Base-by-base conservation (phyloP, 306 rosid genomes). In the Casuarina glauca region DNA sequence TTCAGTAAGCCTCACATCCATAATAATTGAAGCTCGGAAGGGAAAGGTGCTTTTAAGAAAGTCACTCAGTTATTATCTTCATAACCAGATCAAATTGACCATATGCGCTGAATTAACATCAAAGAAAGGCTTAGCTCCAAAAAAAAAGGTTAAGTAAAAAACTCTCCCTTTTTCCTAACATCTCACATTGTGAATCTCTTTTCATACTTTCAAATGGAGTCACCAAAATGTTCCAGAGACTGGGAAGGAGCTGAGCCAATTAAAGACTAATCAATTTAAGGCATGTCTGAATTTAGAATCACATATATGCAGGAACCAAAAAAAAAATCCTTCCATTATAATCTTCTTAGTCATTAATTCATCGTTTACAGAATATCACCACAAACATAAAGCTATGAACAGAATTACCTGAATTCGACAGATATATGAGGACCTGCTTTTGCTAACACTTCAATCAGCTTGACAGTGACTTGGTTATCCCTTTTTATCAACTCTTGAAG, bases 381-480 rank as follows among this genome's bases (percentile, higher is more conserved):
- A 48, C 36, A 74, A 60, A 78, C 36, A 72, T 15, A 78, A 19
- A 69, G 53, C 57, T 26, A 26, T 26, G 16, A n/a, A 79, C 74
- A 67, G 78, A 83, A 63, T 71, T 83, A 95, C 97, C 97, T 86
- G 76, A 88, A 86, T 76, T 89, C 84, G 55, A 89, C 71, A 76
- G 93, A 90, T 77, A 84, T 42, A 20, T 85, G 83, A 80, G 87
- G 78, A 72, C 93, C 91, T 57, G 93, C 93, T 76, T 61, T 87
- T 70, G 92, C 89, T 42, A 94, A 67, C 64, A 90, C 89, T 73
- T 89, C 93, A 80, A 95, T 85, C 91, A 95, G 79, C 84, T 75
- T 89, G 79, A 86, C 92, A 82, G 78, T 82, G 54, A 87, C 74
- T 45, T 90, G 82, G 76, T 81, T 79, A 61, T 55, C 83, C 78